phyloP scores from a whole-genome alignment of 495 filamentous ascomycete species.

The Tuber aestivum region DNA sequence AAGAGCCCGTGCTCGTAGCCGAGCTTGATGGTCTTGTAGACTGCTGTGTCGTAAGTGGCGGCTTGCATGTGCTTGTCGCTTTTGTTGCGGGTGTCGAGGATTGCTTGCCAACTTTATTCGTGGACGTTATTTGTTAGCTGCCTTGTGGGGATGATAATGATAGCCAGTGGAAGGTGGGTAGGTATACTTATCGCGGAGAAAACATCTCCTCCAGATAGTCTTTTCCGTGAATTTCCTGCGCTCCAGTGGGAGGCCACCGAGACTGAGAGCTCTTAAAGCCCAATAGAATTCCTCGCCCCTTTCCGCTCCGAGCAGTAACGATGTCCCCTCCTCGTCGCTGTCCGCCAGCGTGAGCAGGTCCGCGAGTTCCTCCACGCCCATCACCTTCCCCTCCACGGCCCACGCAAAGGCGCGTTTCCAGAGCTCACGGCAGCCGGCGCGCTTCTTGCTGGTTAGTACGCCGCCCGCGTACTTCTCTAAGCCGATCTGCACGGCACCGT shows the following conservation, averaged over 20 bases:
- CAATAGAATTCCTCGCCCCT: constrained; percentile 57
- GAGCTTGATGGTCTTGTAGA: constrained; percentile 40
- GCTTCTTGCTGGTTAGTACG: constrained; percentile 48
- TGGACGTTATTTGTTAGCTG: constrained; percentile 13
- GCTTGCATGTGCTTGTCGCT: constrained; percentile 39
- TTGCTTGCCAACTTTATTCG: constrained; percentile 35
- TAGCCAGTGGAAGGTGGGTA: constrained; percentile 52
- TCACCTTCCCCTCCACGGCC: constrained; percentile 60
- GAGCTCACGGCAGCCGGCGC: constrained; percentile 58
- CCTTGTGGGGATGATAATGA: constrained; percentile 40
- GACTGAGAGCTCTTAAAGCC: constrained; percentile 62
- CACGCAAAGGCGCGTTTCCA: constrained; percentile 60
- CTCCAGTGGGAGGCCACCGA: constrained; percentile 51
- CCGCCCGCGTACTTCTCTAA: constrained; percentile 59
- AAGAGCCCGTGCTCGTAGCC: constrained; percentile 40
- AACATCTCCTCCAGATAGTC: constrained; percentile 78
- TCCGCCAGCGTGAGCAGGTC: constrained; percentile 76
- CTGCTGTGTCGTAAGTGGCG: constrained; percentile 32
- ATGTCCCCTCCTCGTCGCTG: constrained; percentile 45
- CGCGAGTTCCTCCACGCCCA: constrained; percentile 62
- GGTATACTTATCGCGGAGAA: constrained; percentile 72
- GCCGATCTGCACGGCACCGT: constrained; percentile 67
- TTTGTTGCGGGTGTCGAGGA: constrained; percentile 40
- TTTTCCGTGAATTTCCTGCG: constrained; percentile 55
- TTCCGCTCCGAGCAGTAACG: constrained; percentile 32